Conservation (phyloP, 805 yeast species). For the Jamesozyma hellenica region DNA sequence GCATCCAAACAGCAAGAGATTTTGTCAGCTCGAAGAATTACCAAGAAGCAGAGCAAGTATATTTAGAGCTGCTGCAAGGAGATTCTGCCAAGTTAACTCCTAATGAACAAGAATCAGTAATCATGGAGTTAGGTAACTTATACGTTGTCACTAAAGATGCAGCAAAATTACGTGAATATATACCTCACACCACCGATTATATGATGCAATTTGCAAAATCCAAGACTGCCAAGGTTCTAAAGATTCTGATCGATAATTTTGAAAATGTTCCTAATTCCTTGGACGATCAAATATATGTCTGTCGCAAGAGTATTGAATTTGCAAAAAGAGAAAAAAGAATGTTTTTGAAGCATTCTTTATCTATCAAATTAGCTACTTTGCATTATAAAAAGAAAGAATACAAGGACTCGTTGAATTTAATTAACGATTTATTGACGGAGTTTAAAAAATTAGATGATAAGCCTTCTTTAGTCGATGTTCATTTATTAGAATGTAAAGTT, state of each 20-base stretch:
- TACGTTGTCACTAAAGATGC: slow-evolving; percentile 44
- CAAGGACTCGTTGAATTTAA: slow-evolving; percentile 62
- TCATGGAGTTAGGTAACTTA: slow-evolving; percentile 64
- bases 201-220: slow-evolving; percentile 82
- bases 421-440: slow-evolving; percentile 64
- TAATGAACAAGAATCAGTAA: slow-evolving; percentile 56
- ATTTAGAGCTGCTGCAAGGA: slow-evolving; percentile 40
- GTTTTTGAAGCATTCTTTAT: slow-evolving; percentile 80
- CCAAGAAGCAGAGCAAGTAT: slow-evolving; percentile 50
- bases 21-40: slow-evolving; percentile 42
- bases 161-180: slow-evolving; percentile 47
- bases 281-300: slow-evolving; percentile 62
- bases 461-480: slow-evolving; percentile 90
- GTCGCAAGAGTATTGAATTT: slow-evolving; percentile 80
- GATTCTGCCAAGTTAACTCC: slow-evolving; percentile 18
- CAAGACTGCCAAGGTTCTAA: slow-evolving; percentile 85
- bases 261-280: slow-evolving; percentile 52
- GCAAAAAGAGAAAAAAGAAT: slow-evolving; percentile 72
- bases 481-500: slow-evolving; percentile 78
- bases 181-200: slow-evolving; percentile 57
- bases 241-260: slow-evolving; percentile 67
- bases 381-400: slow-evolving; percentile 56
- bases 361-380: slow-evolving; percentile 69
- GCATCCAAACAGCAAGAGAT: slow-evolving; percentile 49
- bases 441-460: slow-evolving; percentile 93